Evolutionary conservation across 129 eudicot species (phyloP), one percentile per base, ranked within the genome.

Genomic region (Flaveria robusta): DNA sequence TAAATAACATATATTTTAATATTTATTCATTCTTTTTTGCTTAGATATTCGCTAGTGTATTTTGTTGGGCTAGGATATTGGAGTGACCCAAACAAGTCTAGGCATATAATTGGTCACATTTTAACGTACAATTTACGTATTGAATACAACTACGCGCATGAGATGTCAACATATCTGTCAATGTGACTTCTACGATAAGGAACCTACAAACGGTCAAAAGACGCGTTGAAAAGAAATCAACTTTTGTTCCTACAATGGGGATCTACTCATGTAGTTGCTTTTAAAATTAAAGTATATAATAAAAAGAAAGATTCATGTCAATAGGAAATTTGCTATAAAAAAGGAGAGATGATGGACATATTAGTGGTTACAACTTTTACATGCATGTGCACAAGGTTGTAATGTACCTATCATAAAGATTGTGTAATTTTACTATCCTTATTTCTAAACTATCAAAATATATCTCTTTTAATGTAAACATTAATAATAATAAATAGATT

Each of bases 191-290:
- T 20, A 67, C 6, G 41, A 60, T 46, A 71, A 71, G 78, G 41
- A 71, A 63, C 50, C 34, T n/a, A 46, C 22, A 27, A 54, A 27
- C 54, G 34, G 75, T 74, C 71, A 66, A 47, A 47, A 42, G 34
- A 14, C 14, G 29, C 10, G 41, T 42, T 13, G 52, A 41, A 77
- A 77, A 68, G 45, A 27, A 68, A 12, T 43, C 50, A 7, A 59
- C 68, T 68, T 68, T 54, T 16, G 18, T 43, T 24, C 19, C 41
- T 13, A 24, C 18, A 34, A 37, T 71, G 72, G n/a, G 11, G 13
- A 71, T 79, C 83, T 50, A 79, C 67, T 71, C 83, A 63, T 50
- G 19, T 49, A 62, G 27, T 49, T 11, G 64, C 65, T 77, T 79
- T 50, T 46, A 4, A 27, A 15, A 20, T 14, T 31, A 45, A 78